Conservation (phyloP, 305 asterid species). For the Lippia alba region DNA sequence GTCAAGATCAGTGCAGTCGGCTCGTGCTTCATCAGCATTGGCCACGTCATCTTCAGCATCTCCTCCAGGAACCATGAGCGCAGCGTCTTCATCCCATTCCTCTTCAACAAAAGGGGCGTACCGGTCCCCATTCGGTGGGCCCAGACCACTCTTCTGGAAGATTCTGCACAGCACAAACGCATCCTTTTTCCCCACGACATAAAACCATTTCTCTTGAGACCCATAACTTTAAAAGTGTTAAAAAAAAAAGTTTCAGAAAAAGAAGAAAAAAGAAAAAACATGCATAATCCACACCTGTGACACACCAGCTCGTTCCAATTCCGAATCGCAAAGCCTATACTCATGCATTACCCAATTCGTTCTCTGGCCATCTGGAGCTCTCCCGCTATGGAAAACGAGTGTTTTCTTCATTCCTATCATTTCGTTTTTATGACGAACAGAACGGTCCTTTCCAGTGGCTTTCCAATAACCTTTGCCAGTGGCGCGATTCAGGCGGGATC, state of each 20-base stretch:
- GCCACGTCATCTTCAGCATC: constrained; percentile 68
- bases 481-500: constrained; percentile 65
- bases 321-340: constrained; percentile 55
- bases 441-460: constrained; percentile 64
- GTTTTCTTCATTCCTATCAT: constrained; percentile 68
- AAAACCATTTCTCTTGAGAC: constrained; percentile 30
- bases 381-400: constrained; percentile 62
- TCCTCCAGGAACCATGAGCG: constrained; percentile 66
- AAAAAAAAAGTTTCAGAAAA: neutral
- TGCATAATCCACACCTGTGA: constrained; percentile 41
- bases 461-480: constrained; percentile 70
- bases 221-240: neutral
- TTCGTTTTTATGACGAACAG: constrained; percentile 47
- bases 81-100: constrained; percentile 83
- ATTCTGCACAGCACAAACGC: constrained; percentile 94
- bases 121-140: constrained; percentile 93
- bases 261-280: neutral
- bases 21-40: constrained; percentile 64
- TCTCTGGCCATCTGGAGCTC: constrained; percentile 66
- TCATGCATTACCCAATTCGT: constrained; percentile 73
- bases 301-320: constrained; percentile 52
- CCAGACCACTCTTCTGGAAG: constrained; percentile 89
- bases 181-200: constrained; percentile 64
- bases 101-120: constrained; percentile 92
- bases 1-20: constrained; percentile 46